These are phyloP conservation scores for Pezicula rhizophila DNA, from an alignment of 2,329 filamentous ascomycete genomes.

Conservation along the genomic window DNA sequence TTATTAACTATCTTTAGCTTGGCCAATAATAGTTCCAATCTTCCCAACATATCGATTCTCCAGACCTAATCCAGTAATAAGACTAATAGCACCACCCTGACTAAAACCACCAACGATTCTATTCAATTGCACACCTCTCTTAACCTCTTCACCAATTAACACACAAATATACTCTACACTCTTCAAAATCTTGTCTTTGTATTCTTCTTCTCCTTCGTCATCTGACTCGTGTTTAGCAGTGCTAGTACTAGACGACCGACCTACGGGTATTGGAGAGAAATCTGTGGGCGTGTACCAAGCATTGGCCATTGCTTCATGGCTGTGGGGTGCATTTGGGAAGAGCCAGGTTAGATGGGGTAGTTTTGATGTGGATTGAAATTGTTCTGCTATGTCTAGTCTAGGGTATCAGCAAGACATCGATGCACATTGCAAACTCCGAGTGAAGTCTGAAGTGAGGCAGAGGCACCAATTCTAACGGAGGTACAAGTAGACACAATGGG, in stretches of 20 bases:
- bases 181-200: slow-evolving; percentile 64
- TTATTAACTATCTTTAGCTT: slow-evolving; percentile 31
- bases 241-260: slow-evolving; percentile 16
- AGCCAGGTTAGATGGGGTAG: slow-evolving; percentile 42
- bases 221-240: slow-evolving; percentile 40
- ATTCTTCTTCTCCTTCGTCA: slow-evolving; percentile 38
- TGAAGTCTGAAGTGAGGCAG: background rate
- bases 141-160: slow-evolving; percentile 74
- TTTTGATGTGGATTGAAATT: slow-evolving; percentile 42
- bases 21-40: slow-evolving; percentile 76
- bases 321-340: slow-evolving; percentile 41
- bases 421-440: background rate
- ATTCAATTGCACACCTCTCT: slow-evolving; percentile 68
- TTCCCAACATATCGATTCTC: slow-evolving; percentile 44
- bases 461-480: no score
- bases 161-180: slow-evolving; percentile 69
- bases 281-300: slow-evolving; percentile 40
- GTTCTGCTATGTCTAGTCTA: slow-evolving; percentile 33
- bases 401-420: background rate
- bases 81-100: slow-evolving; percentile 76
- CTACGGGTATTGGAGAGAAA: slow-evolving; percentile 31
- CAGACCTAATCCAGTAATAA: slow-evolving; percentile 69
- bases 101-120: slow-evolving; percentile 81
- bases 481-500: no score
- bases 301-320: slow-evolving; percentile 37